Conservation (phyloP, 768 basidiomycete species). For the Podaxis sp. region DNA sequence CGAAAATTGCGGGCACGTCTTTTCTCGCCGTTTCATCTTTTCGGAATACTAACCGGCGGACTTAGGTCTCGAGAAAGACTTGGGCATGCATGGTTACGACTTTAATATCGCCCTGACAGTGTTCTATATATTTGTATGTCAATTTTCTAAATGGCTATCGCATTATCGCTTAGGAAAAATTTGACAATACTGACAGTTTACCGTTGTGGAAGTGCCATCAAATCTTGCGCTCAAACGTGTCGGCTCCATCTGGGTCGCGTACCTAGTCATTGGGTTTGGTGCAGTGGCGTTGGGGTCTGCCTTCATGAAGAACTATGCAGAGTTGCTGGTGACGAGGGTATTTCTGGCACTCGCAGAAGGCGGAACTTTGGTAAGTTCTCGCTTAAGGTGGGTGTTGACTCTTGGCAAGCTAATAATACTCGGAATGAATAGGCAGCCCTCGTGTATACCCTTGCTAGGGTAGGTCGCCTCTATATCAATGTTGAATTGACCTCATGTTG, state of each 20-base stretch:
- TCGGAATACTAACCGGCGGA: not conserved
- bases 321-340: constrained; percentile 34
- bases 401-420: not conserved
- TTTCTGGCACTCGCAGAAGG: constrained; percentile 42
- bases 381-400: not conserved
- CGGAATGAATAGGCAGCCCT: constrained; percentile 31
- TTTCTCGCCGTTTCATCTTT: constrained; percentile 5
- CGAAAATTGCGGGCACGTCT: constrained; percentile 22
- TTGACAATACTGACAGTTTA: constrained; percentile 25
- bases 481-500: not conserved
- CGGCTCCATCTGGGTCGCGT: constrained; percentile 37
- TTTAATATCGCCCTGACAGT: constrained; percentile 40
- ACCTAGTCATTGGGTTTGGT: constrained; percentile 37
- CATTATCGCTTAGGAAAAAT: not conserved
- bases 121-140: constrained; percentile 37
- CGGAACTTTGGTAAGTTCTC: constrained; percentile 34
- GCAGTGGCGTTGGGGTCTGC: constrained; percentile 36
- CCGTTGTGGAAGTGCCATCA: constrained; percentile 37
- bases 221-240: constrained; percentile 41
- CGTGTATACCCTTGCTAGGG: constrained; percentile 36
- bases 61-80: constrained; percentile 36
- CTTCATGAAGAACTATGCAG: constrained; percentile 33
- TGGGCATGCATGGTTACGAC: constrained; percentile 39
- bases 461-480: constrained; percentile 20
- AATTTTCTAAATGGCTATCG: not conserved